These are phyloP conservation scores for Psidium guajava DNA, from an alignment of 345 rosid genomes.

Conservation along the genomic window DNA sequence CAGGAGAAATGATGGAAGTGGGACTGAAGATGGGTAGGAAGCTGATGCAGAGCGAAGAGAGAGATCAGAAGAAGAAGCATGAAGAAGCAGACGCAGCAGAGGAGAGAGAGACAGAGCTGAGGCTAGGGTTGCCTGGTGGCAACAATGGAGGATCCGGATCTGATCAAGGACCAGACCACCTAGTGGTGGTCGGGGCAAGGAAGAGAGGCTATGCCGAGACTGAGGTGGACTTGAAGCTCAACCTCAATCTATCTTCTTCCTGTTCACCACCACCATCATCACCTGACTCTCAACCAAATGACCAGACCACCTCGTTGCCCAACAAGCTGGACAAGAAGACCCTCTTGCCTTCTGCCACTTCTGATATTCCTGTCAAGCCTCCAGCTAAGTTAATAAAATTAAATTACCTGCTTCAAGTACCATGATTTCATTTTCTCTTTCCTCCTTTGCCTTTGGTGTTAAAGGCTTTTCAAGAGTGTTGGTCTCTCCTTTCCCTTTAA, in stretches of 20 bases:
- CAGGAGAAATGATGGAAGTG: conserved; percentile 13
- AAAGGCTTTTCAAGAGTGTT: neutral
- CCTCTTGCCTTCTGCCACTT: conserved; percentile 17
- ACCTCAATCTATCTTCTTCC: conserved; percentile 28
- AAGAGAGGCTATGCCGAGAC: conserved; percentile 73
- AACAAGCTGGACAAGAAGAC: conserved; percentile 7
- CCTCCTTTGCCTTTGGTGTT: neutral
- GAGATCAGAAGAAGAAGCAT: neutral
- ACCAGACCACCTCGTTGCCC: neutral
- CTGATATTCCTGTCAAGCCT: conserved; percentile 54
- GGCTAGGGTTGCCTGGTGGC: conserved; percentile 72
- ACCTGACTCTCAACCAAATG: neutral
- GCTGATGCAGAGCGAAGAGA: neutral
- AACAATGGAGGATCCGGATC: conserved; percentile 1
- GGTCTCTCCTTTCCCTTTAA: neutral
- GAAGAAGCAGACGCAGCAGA: neutral
- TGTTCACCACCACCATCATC: neutral
- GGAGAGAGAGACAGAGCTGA: conserved; percentile 59
- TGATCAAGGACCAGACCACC: neutral
- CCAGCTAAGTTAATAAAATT: conserved; percentile 44
- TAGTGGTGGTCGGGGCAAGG: conserved; percentile 20
- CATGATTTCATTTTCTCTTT: neutral
- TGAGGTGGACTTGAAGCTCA: conserved; percentile 59
- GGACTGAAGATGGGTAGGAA: conserved; percentile 5
- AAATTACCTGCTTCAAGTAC: neutral